Base-by-base conservation (phyloP, 2,329 filamentous ascomycete species). In the Diaporthe nobilis region DNA sequence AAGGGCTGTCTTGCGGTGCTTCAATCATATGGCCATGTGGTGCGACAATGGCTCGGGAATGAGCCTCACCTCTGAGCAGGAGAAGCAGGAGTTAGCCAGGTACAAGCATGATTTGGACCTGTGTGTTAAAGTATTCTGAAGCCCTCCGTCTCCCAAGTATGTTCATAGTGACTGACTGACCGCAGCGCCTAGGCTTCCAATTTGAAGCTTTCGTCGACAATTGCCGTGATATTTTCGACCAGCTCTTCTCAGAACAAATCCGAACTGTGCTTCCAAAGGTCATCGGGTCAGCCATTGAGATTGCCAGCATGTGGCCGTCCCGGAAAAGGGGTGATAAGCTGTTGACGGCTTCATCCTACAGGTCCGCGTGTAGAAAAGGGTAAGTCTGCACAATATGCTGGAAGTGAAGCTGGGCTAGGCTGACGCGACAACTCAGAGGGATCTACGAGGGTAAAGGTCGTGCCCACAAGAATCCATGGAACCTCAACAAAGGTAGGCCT, bases 11-110 rank as follows among this genome's bases (percentile, higher is more conserved):
- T 49, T 49, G 28, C 28, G 44, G 10, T 67, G 61, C 42, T 47
- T 49, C 42, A 49, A 34, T 5, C 25, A 67, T 3, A 49, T 67
- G 17, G 44, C 61, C 28, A 67, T 67, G 8, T 67, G 61, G 42
- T 67, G 61, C 12, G 61, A 67, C 61, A 49, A 67, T 6, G 61
- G 61, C 42, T 47, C 42, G 4, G 42, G 61, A 20, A 49, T 67
- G 1, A 67, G 10, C 5, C 61, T 67, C 7, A 67, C 61, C 9
- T 34, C 61, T 22, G 42, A 67, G n/a, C 61, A 67, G 20, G 61
- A 34, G 12, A 49, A 67, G 15, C 8, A 34, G 4, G 61, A 49
- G 42, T 15, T 67, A 12, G 9, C 63, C 12, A 37, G 3, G 2
- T 67, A 67, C 31, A 51, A 25, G 63, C 10, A 2, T 1, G 44